Evolutionary conservation across 352 stramenopile genomes (phyloP).

Genomic region (Phytopythium litorale): DNA sequence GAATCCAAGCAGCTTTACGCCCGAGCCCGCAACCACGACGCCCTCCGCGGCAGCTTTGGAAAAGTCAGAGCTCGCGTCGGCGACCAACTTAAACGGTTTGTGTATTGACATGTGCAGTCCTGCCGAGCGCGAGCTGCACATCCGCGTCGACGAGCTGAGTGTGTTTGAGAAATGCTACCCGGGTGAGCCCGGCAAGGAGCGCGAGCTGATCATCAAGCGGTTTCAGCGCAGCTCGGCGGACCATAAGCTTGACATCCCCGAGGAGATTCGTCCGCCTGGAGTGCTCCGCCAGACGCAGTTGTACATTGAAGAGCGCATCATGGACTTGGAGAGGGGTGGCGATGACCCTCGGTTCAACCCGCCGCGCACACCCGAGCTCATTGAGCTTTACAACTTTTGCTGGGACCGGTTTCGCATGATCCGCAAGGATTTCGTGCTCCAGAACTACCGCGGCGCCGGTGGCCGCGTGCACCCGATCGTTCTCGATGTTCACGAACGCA

Average conservation of each 20-base stretch:
- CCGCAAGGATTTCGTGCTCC: constrained; percentile 95
- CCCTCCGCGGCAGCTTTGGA: constrained; percentile 6
- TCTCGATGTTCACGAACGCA: constrained; percentile 93
- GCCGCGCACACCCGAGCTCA: constrained; percentile 63
- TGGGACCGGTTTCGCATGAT: constrained; percentile 96
- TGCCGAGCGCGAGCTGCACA: constrained; percentile 78
- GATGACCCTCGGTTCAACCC: constrained; percentile 66
- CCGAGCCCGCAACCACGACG: constrained; percentile 12
- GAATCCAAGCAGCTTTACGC: background rate
- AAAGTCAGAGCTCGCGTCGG: constrained; percentile 59
- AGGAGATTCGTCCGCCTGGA: constrained; percentile 72
- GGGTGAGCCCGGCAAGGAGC: constrained; percentile 44
- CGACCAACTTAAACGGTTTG: constrained; percentile 63
- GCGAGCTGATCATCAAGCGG: constrained; percentile 80
- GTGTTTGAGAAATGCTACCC: constrained; percentile 84
- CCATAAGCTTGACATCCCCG: constrained; percentile 82
- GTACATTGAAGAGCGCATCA: constrained; percentile 84
- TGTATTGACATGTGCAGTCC: constrained; percentile 86
- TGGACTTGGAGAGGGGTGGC: constrained; percentile 70
- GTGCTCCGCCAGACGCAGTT: constrained; percentile 77
- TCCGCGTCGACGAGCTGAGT: constrained; percentile 83
- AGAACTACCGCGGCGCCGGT: constrained; percentile 94
- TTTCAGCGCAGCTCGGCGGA: constrained; percentile 86
- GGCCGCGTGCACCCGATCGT: constrained; percentile 91
- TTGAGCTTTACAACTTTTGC: constrained; percentile 96